Evolutionary conservation across 2,329 filamentous ascomycete genomes (phyloP), one percentile per base, ranked within the genome.

Genomic region (Aureobasidium sp.): DNA sequence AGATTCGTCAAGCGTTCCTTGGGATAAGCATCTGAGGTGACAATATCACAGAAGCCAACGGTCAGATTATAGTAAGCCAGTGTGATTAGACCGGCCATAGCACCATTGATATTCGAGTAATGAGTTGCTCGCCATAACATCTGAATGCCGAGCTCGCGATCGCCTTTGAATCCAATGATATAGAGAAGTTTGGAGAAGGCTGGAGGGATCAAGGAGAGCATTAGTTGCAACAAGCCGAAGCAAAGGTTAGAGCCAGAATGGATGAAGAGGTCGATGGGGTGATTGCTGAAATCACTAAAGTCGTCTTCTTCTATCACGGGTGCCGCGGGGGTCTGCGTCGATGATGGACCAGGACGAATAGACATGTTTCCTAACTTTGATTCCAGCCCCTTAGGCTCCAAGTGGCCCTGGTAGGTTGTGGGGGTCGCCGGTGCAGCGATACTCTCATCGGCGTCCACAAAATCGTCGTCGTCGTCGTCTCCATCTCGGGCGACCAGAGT

Each of bases 151-250:
- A 87, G 82, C 64, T 90, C 85, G 47, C 92, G 87, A 71, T 97
- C 92, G 35, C 94, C 94, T 64, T 85, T 86, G 76, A 97, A 97
- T 1, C 94, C 94, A 33, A 97, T 88, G 45, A 97, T 87, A 63
- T 87, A 90, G 4, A 97, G 80, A 1, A 99, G 82, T 61, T 85
- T 88, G n/a, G 85, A 88, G 73, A 97, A 96, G 0, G 92, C 85
- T 0, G 94, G 94, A 0, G 94, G 95, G 0, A 97, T 86, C 77
- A 97, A 88, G 14, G 91, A 95, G n/a, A 97, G 86, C 60, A 97
- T 80, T 1, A 97, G 80, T 15, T 95, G 81, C 1, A 97, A 77
- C 35, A 95, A 82, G 3, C 94, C 94, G 69, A 92, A 97, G 73
- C 91, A 96, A 74, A 97, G 87, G 70, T 89, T 94, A 5, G 87